These are phyloP conservation scores for Tetratostichococcus sp. DNA, from an alignment of 139 green algal genomes.

Conservation along the genomic window DNA sequence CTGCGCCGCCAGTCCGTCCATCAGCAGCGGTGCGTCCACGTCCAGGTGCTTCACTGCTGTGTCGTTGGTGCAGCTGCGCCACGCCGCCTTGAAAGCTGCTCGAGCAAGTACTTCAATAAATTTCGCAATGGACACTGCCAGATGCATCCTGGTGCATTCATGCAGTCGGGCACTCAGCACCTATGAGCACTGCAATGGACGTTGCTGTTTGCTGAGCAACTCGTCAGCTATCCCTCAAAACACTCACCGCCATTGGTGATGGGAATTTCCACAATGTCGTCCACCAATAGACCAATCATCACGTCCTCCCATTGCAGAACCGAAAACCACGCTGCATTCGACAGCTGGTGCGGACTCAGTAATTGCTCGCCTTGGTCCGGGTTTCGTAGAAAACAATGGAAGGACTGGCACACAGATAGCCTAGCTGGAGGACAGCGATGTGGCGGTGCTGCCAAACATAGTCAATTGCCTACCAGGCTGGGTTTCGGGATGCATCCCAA, in stretches of 20 bases:
- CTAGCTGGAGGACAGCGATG: no score
- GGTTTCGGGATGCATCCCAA: conserved; percentile 1
- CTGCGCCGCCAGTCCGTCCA: conserved; percentile 37
- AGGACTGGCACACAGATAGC: not conserved
- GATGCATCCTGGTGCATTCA: no score
- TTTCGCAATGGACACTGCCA: no score
- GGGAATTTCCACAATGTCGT: conserved; percentile 2
- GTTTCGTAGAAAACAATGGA: no score
- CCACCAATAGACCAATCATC: conserved; percentile 44
- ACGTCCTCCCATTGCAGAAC: conserved; percentile 66
- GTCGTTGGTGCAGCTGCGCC: conserved; percentile 37
- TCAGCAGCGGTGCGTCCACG: conserved; percentile 41
- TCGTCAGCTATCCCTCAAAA: no score
- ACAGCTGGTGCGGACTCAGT: no score
- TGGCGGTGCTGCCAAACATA: not conserved
- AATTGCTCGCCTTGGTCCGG: no score
- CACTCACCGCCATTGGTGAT: not conserved
- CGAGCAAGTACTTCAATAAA: no score
- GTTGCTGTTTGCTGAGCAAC: no score
- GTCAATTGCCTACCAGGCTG: conserved; percentile 8
- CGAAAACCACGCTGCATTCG: conserved; percentile 33
- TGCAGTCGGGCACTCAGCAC: no score
- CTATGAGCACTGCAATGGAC: no score
- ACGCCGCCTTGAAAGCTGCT: conserved; percentile 51
- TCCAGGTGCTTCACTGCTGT: conserved; percentile 55